Evolutionary conservation across 805 yeast genomes (phyloP), one percentile per base, ranked within the genome.

Genomic region (Myxozyma geophila): DNA sequence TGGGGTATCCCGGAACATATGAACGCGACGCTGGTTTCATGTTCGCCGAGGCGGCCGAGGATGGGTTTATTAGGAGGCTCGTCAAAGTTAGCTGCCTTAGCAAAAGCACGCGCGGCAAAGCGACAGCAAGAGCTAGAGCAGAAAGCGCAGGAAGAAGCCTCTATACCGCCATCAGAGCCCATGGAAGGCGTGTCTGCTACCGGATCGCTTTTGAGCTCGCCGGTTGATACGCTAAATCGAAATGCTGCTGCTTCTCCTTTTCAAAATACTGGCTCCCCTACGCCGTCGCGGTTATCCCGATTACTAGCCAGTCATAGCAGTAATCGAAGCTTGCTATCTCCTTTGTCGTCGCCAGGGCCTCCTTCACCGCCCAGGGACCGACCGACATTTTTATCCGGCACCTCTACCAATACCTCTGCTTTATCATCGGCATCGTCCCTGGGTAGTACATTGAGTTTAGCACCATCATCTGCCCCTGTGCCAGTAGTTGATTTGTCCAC

Each of bases 61-160:
- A 33, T 43, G 44, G 64, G 68, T 23, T 39, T 66, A 15, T 46
- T 63, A 3, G 68, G 68, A 28, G 67, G 67, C n/a, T 66, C 68
- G 15, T 80, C 85, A 4, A 82, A 82, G 67, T 72, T 83, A 54
- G 81, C 83, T 46, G 77, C 77, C 39, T 74, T 84, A 69, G 85
- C 85, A n/a, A 79, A 78, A 67, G 75, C 78, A 49, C 76, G 81
- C 62, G 70, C 73, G 12, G 64, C 65, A 12, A 53, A 60, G 48
- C 53, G 68, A 53, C 60, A 41, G 15, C 64, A 56, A 57, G 63
- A 55, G 35, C 43, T 39, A 54, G 40, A 43, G 41, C 17, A 35
- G 19, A 44, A 52, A 39, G 17, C 15, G 35, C 17, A 35, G 19
- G 46, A 52, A 39, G 17, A 43, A 7, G 17, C 47, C 7, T n/a